Evolutionary conservation across 495 filamentous ascomycete species (phyloP), one percentile per base, ranked within the genome.

Genomic region (Penicillium soppii): DNA sequence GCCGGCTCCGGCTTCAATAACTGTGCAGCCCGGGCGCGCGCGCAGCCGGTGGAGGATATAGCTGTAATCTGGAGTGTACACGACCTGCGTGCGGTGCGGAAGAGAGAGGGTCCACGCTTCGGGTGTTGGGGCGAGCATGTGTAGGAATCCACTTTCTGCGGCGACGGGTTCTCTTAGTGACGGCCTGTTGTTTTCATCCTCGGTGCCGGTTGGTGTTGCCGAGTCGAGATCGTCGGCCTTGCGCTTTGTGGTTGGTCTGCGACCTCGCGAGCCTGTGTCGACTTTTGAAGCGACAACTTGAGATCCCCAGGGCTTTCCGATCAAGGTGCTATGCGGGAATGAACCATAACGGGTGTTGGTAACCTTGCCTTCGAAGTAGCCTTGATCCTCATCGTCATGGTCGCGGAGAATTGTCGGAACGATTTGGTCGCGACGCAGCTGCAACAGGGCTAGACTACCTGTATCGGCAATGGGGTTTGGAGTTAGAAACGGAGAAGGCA

Each of bases 41-140:
- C 89, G 83, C 41, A 98, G 76, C 39, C 91, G 80, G 63, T 96
- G 90, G 19, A 98, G 79, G 30, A 98, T 86, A 63, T 94, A 98
- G 70, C 91, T 95, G 71, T 95, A 96, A 68, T 98, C 94, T 8
- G 95, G 91, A 1, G 90, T 96, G 63, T 98, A 98, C 54, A 98
- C 94, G 41, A 98, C 92, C 70, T 98, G 94, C 7, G 94, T 98
- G 41, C 94, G 81, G 66, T 98, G 94, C 2, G 92, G 94, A 30
- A 98, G 78, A 30, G 86, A 89, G 21, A 81, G 71, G 0, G 95
- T 98, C 94, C 94, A 98, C 13, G 87, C 75, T 67, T 98, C 94
- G 12, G 94, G 90, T 0, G 95, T 96, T 0, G 95, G 95, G 22
- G 87, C 89, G 12, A 97, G 77, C 26, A 98, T 64, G 67, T 98